Conservation (phyloP, 768 basidiomycete genomes). For the Megacollybia marginata region DNA sequence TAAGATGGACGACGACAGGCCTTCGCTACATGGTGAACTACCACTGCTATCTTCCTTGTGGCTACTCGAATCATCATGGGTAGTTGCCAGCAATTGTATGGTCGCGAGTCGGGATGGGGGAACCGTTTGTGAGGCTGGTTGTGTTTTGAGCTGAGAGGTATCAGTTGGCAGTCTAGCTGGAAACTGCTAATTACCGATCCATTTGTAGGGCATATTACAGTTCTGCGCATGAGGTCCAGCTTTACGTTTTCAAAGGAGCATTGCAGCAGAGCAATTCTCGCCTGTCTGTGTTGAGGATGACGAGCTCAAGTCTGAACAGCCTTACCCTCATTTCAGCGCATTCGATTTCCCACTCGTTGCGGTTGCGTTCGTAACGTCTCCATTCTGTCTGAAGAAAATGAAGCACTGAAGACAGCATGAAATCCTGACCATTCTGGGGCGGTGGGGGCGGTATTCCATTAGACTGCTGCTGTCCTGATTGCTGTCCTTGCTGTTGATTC, state of each 20-base stretch:
- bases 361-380: constrained; percentile 94
- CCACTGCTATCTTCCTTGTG: constrained; percentile 75
- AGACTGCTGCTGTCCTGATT: constrained; percentile 46
- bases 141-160: constrained; percentile 61
- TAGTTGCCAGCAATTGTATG: constrained; percentile 45
- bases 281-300: constrained; percentile 39
- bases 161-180: constrained; percentile 26
- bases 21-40: constrained; percentile 84
- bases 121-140: constrained; percentile 47
- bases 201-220: constrained; percentile 94
- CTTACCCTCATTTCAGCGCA: constrained; percentile 96
- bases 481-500: constrained; percentile 37
- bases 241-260: constrained; percentile 97
- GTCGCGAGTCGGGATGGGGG: constrained; percentile 61
- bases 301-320: constrained; percentile 18
- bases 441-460: constrained; percentile 64
- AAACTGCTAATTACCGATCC: constrained; percentile 69
- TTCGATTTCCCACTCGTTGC: constrained; percentile 99
- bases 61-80: constrained; percentile 64
- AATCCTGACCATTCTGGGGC: constrained; percentile 85
- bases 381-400: constrained; percentile 99
- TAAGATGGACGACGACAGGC: constrained; percentile 28
- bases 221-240: constrained; percentile 90
- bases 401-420: constrained; percentile 87
- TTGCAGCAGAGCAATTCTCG: constrained; percentile 91